Evolutionary conservation across 768 basidiomycete species (phyloP).

Genomic region (Lactarius indigo): DNA sequence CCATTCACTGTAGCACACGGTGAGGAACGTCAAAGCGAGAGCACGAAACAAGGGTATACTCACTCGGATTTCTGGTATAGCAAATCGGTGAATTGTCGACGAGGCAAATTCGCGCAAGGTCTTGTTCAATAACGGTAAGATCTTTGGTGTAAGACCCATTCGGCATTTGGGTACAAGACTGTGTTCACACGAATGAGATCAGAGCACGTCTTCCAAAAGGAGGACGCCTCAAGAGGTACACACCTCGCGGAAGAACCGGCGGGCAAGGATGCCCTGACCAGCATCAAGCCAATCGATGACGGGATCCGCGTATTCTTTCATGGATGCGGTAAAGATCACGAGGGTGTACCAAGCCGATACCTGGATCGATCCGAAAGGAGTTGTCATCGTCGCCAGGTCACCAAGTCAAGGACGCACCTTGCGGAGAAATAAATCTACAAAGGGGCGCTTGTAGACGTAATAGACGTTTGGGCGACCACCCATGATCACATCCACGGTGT

Average conservation of each 20-base stretch:
- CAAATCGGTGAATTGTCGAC: slow-evolving; percentile 95
- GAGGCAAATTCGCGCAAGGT: slow-evolving; percentile 90
- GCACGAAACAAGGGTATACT: slow-evolving; percentile 27
- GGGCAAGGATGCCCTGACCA: slow-evolving; percentile 83
- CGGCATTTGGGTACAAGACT: slow-evolving; percentile 90
- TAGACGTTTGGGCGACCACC: slow-evolving; percentile 88
- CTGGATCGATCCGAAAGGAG: slow-evolving; percentile 40
- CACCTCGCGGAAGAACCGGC: slow-evolving; percentile 90
- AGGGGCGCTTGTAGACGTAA: slow-evolving; percentile 97
- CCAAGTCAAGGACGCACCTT: slow-evolving; percentile 51
- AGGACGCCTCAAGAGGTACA: slow-evolving; percentile 32
- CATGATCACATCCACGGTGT: slow-evolving; percentile 90
- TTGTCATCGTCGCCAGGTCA: background rate
- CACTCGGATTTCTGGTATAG: slow-evolving; percentile 91
- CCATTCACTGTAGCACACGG: slow-evolving; percentile 72
- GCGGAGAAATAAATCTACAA: slow-evolving; percentile 91
- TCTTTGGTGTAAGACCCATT: slow-evolving; percentile 97
- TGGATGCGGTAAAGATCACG: slow-evolving; percentile 97
- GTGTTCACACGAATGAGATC: slow-evolving; percentile 10
- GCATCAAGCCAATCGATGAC: slow-evolving; percentile 99
- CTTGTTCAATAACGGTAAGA: slow-evolving; percentile 78
- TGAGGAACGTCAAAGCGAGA: background rate
- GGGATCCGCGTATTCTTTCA: slow-evolving; percentile 99
- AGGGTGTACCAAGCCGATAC: slow-evolving; percentile 98
- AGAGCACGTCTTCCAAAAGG: background rate